Conservation (phyloP, 176 grass and related monocot species). For the Neostapfia colusana region DNA sequence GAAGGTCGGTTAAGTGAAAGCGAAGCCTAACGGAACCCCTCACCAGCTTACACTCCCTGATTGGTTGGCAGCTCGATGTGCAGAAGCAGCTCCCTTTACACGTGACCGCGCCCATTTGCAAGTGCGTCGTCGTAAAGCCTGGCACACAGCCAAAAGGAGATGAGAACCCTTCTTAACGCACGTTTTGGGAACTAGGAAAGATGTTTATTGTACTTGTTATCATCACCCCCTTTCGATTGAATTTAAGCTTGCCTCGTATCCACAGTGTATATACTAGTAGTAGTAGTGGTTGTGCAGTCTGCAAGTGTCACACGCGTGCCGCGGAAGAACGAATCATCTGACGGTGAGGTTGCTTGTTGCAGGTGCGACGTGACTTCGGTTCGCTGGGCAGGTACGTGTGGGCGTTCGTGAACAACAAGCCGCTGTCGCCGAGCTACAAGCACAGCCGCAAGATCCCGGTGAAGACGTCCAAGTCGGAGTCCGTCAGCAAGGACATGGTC, state of each 20-base stretch:
- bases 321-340: background rate
- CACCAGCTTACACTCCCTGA: constrained; percentile 10
- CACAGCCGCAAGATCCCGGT: constrained; percentile 88
- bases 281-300: no score
- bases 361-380: constrained; percentile 63
- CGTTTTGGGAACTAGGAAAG: constrained; percentile 9
- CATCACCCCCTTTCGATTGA: constrained; percentile 7
- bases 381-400: constrained; percentile 82
- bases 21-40: constrained; percentile 35
- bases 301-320: background rate
- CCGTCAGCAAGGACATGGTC: constrained; percentile 97
- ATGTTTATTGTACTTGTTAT: background rate
- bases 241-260: constrained; percentile 5
- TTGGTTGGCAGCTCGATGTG: constrained; percentile 30
- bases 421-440: constrained; percentile 76
- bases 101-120: constrained; percentile 8
- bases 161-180: background rate
- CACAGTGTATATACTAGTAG: no score
- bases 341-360: background rate
- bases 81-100: constrained; percentile 35
- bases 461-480: constrained; percentile 97
- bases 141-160: constrained; percentile 47
- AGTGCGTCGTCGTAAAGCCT: constrained; percentile 38
- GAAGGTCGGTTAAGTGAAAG: constrained; percentile 28
- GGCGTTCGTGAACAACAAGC: constrained; percentile 85